phyloP scores from a whole-genome alignment of 225 moss, liverwort and hornwort genomes.

The Sphagnum contortum region DNA sequence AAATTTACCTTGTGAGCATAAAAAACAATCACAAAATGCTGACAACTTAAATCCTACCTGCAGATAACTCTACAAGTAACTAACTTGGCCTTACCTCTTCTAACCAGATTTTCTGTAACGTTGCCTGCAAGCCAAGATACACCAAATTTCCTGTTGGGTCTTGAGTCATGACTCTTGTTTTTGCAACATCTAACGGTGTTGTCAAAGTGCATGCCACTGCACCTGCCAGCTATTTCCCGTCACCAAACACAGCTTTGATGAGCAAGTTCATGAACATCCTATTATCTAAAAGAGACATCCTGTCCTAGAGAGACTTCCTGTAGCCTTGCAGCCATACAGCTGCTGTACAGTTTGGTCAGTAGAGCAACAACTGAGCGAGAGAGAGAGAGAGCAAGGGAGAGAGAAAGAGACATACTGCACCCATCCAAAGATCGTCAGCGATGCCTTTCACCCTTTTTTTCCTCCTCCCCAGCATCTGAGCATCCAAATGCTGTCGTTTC shows the following conservation, averaged over 20 bases:
- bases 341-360: background rate
- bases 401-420: constrained; percentile 27
- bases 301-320: too few species aligned
- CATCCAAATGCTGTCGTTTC: constrained; percentile 14
- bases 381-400: background rate
- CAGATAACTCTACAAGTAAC: background rate
- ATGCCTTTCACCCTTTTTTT: constrained; percentile 15
- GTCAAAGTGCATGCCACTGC: constrained; percentile 47
- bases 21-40: too few species aligned
- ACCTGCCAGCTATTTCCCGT: constrained; percentile 31
- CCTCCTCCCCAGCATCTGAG: background rate
- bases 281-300: too few species aligned
- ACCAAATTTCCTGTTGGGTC: constrained; percentile 18
- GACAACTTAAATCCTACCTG: too few species aligned
- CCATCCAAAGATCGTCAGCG: constrained; percentile 37
- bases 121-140: constrained; percentile 16
- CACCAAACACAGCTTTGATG: background rate
- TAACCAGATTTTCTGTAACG: constrained; percentile 34
- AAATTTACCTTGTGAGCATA: too few species aligned
- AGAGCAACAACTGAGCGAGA: background rate
- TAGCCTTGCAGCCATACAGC: background rate
- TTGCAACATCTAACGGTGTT: constrained; percentile 45
- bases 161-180: constrained; percentile 54
- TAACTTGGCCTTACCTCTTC: constrained; percentile 20
- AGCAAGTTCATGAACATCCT: too few species aligned